Base-by-base conservation (phyloP, 2,329 filamentous ascomycete species). In the Scopulariopsis brevicaulis region DNA sequence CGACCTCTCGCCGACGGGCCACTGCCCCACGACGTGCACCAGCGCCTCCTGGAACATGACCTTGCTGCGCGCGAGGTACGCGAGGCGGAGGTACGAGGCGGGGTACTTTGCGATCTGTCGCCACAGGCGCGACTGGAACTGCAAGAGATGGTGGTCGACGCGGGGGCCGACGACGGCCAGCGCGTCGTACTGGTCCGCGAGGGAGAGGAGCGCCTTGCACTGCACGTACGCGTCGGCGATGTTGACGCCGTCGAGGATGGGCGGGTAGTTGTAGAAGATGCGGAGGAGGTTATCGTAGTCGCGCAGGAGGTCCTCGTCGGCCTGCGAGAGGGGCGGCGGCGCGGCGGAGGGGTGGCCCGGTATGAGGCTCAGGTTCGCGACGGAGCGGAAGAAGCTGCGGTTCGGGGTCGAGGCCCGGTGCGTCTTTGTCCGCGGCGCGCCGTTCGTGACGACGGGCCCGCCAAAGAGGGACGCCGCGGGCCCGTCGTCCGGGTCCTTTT, bases 91-190 rank as follows among this genome's bases (percentile, higher is more conserved):
- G 68, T 96, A 97, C 60, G 86, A 91, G 54, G 94, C 89, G 14
- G 93, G 92, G 68, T 96, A 96, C 72, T 96, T 96, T 56, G 92
- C 91, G 62, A 96, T 95, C 71, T 96, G 93, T 71, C 94, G 96
- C 87, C 92, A 96, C 2, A 97, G 79, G 1, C 90, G 83, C 24
- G 87, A 89, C 65, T 94, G 90, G 69, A 96, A 97, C 64, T 94
- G 90, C 18, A 97, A 77, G 15, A 97, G 79, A 70, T 97, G 93
- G 73, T 97, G 92, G 71, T 96, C 93, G 52, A 96, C 89, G 43
- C 93, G 83, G 1, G 90, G 89, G 0, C 92, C 92, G 10, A 95
- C 90, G 18, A 96, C 90, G 34, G 85, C 79, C 14, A 96, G 80
- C 15, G 92, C 90, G 69, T 96, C 92, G 74, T 96, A 96, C 76